These are phyloP conservation scores for Arthrinium puccinioides DNA, from an alignment of 2,329 filamentous ascomycete species.

Conservation along the genomic window DNA sequence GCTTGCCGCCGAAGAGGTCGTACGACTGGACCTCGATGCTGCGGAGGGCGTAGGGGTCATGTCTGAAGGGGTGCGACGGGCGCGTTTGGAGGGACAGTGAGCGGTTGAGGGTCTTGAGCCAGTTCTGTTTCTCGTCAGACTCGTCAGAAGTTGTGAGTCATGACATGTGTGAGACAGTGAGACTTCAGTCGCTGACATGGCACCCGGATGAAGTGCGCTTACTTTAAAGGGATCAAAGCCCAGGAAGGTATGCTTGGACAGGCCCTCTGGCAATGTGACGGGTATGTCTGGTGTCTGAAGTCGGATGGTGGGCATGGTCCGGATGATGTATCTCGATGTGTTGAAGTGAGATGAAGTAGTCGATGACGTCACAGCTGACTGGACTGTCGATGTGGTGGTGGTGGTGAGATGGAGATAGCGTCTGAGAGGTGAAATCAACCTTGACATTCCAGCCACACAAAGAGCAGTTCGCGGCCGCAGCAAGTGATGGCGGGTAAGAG, in stretches of 20 bases:
- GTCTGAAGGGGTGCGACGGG: constrained; percentile 43
- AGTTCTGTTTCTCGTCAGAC: constrained; percentile 27
- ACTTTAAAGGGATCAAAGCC: background rate
- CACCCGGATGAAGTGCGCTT: background rate
- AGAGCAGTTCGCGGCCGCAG: too few species aligned
- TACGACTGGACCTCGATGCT: constrained; percentile 45
- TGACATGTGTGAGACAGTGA: too few species aligned
- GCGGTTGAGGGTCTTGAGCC: constrained; percentile 37
- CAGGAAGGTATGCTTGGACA: background rate
- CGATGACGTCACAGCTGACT: too few species aligned
- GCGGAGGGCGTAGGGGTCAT: constrained; percentile 43
- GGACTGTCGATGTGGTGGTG: too few species aligned
- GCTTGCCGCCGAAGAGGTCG: constrained; percentile 39
- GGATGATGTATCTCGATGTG: too few species aligned
- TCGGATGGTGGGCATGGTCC: background rate
- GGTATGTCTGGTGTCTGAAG: background rate
- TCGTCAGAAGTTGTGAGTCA: too few species aligned
- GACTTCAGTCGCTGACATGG: background rate
- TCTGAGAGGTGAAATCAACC: too few species aligned
- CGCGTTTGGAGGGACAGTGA: constrained; percentile 39
- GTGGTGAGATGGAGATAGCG: too few species aligned
- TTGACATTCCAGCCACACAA: too few species aligned
- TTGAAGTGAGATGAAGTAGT: too few species aligned
- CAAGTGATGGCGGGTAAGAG: too few species aligned
- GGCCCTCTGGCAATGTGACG: background rate